phyloP scores from a whole-genome alignment of 2,329 filamentous ascomycete species.

The Exophiala spinifera region DNA sequence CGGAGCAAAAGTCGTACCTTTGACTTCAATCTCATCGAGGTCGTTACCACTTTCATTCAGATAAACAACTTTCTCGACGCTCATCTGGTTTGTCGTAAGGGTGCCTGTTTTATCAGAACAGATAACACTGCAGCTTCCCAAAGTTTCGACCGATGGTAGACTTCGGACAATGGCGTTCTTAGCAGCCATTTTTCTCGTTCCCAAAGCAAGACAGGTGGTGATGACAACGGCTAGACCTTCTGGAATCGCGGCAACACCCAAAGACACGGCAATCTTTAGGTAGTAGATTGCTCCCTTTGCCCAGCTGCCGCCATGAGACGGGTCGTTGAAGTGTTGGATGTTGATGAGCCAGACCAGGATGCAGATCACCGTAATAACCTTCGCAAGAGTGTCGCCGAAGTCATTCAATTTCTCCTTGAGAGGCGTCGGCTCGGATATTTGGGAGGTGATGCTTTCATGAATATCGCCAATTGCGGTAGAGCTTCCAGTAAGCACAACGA shows the following conservation, averaged over 20 bases:
- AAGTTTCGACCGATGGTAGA: conserved; percentile 91
- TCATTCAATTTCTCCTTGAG: conserved; percentile 98
- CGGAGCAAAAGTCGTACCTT: conserved; percentile 89
- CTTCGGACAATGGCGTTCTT: conserved; percentile 98
- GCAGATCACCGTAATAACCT: conserved; percentile 97
- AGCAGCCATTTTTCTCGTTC: conserved; percentile 96
- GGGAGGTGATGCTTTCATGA: conserved; percentile 95
- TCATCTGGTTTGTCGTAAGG: conserved; percentile 98
- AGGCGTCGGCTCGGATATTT: conserved; percentile 95
- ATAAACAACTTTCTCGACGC: conserved; percentile 87
- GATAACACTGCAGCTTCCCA: conserved; percentile 98
- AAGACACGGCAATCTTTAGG: conserved; percentile 96
- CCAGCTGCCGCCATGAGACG: conserved; percentile 88
- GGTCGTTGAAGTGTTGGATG: conserved; percentile 93
- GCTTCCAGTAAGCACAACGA: conserved; percentile 85
- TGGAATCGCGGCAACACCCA: conserved; percentile 69
- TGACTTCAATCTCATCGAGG: conserved; percentile 81
- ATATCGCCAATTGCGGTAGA: conserved; percentile 97
- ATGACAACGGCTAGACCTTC: conserved; percentile 90
- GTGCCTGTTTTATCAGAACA: conserved; percentile 99
- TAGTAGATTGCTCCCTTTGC: conserved; percentile 99
- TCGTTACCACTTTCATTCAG: conserved; percentile 69
- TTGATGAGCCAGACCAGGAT: conserved; percentile 98
- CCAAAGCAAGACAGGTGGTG: conserved; percentile 93
- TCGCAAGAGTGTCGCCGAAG: conserved; percentile 92